These are phyloP conservation scores for Cyclotella baltica DNA, from an alignment of 108 stramenopile species.

Conservation along the genomic window DNA sequence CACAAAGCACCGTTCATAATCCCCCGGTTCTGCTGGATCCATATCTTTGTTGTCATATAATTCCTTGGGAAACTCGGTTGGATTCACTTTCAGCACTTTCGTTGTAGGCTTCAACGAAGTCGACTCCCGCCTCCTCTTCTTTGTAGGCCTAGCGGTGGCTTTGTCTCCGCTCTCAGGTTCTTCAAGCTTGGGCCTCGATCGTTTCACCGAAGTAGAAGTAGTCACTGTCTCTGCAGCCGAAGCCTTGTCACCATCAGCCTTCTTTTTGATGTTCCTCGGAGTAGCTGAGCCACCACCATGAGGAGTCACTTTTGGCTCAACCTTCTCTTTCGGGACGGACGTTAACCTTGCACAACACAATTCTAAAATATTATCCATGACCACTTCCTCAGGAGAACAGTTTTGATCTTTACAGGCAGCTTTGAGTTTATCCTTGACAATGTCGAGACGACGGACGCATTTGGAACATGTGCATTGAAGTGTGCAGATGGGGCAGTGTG, in stretches of 20 bases:
- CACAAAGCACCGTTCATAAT: constrained; percentile 63
- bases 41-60: constrained; percentile 53
- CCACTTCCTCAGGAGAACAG: constrained; percentile 17
- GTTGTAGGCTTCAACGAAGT: neutral
- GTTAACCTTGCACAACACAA: constrained; percentile 29
- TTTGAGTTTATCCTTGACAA: constrained; percentile 14
- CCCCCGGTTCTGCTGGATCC: constrained; percentile 60
- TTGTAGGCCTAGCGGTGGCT: constrained; percentile 9
- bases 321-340: constrained; percentile 3
- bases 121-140: constrained; percentile 32
- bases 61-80: constrained; percentile 74
- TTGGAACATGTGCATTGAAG: constrained; percentile 48
- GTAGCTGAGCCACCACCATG: constrained; percentile 10
- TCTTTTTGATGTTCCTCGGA: neutral
- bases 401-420: constrained; percentile 32
- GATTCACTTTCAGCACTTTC: constrained; percentile 64
- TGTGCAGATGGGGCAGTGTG: constrained; percentile 51
- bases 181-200: neutral
- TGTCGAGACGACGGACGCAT: constrained; percentile 47
- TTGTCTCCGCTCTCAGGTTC: neutral
- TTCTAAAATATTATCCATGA: constrained; percentile 12
- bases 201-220: too few species aligned
- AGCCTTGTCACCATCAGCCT: neutral
- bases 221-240: neutral
- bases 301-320: constrained; percentile 6